Evolutionary conservation across 179 eudicot genomes (phyloP), one percentile per base, ranked within the genome.

Genomic region (Spinacia oleracea): DNA sequence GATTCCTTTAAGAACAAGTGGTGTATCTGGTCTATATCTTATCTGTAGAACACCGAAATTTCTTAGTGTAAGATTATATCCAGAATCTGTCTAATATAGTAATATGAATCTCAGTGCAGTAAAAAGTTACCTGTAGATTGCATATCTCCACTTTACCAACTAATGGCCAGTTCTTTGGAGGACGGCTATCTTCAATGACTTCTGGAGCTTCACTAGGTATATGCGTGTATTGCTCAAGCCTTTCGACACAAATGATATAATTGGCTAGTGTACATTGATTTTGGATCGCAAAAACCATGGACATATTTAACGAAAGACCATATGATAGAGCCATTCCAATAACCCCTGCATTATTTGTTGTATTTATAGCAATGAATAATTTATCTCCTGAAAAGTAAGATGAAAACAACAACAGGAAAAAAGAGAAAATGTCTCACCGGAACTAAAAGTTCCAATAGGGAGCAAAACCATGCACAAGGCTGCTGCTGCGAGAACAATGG

Each of bases 401-500:
- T 11, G 20, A 38, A 35, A 27, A 50, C n/a, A 11, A 20, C 18
- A 6, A 18, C 2, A 15, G 35, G 9, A 42, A 68, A 16, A 74
- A 43, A 16, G 11, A 31, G 12, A 43, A 40, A 16, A 21, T 9
- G 53, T 76, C 87, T 38, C 53, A 89, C 97, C 96, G 20, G 97
- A 81, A 87, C 86, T 84, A 79, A 91, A 87, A 51, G 95, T 91
- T 74, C 92, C 95, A 4, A 89, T 70, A 56, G 96, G 97, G 63
- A 91, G 93, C 85, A 91, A 77, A 82, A 89, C 91, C 90, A 92
- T 88, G 86, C 93, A 89, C 62, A 91, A 87, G 10, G 92, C 90
- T 38, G 95, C 89, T 16, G 89, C 83, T 43, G 93, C 78, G 7
- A 91, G 87, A 81, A 89, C 87, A 43, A 79, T 66, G 43, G 93